These are phyloP conservation scores for Solanum hybrid DNA, from an alignment of 305 asterid genomes.

Conservation along the genomic window DNA sequence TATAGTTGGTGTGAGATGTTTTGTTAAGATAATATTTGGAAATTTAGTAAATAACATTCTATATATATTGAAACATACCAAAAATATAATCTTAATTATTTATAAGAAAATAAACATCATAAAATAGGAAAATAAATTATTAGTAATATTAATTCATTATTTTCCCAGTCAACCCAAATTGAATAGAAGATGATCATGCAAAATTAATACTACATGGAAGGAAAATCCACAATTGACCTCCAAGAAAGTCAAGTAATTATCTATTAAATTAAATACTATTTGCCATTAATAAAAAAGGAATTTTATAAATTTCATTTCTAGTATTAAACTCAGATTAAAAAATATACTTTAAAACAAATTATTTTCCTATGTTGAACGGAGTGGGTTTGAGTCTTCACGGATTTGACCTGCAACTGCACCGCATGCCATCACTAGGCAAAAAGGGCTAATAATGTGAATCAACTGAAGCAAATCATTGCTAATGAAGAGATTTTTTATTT, in stretches of 20 bases:
- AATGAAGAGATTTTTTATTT: too few relatives aligned
- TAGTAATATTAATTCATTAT: neutral
- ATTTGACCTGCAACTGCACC: neutral
- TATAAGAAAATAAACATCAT: neutral
- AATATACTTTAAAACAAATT: too few relatives aligned
- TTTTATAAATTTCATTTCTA: neutral
- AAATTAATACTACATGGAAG: neutral
- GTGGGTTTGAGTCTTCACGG: neutral
- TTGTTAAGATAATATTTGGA: neutral
- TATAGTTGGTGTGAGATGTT: neutral
- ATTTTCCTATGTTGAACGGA: neutral
- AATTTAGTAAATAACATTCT: neutral
- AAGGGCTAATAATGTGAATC: neutral
- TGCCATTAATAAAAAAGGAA: neutral
- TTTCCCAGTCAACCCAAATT: neutral
- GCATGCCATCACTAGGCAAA: too few relatives aligned
- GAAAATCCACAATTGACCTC: neutral
- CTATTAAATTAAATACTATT: neutral
- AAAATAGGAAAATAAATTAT: neutral
- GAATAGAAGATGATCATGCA: neutral
- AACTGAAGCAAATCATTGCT: neutral
- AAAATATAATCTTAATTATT: neutral
- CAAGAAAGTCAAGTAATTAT: neutral
- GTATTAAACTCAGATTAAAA: neutral
- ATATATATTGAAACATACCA: neutral